phyloP scores from a whole-genome alignment of 768 basidiomycete genomes.

The Mycena rosella region DNA sequence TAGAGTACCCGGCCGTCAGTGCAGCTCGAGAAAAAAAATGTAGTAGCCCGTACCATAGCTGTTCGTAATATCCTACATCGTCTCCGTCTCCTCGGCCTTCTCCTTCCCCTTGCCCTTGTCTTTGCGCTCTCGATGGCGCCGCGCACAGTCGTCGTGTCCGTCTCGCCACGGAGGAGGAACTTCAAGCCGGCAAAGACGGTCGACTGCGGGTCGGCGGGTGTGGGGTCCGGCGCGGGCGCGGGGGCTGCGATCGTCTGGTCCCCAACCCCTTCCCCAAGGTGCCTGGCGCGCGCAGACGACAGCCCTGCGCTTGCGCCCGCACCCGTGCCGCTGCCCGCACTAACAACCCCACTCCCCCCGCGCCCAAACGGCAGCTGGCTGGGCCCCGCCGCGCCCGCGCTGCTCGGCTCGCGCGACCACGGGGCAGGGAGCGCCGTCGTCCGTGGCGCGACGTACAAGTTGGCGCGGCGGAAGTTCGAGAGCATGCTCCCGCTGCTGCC shows the following conservation, averaged over 20 bases:
- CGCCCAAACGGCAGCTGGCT: slow-evolving; percentile 31
- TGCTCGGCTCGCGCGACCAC: neutral
- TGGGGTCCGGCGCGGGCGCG: neutral
- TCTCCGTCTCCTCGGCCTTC: slow-evolving; percentile 30
- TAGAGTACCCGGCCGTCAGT: neutral
- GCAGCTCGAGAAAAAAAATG: neutral
- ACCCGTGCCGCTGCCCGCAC: too few relatives aligned
- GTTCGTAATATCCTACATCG: slow-evolving; percentile 62
- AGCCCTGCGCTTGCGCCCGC: too few relatives aligned
- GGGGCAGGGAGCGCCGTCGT: neutral
- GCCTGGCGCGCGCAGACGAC: neutral
- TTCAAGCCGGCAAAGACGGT: slow-evolving; percentile 63
- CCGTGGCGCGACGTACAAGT: slow-evolving; percentile 61
- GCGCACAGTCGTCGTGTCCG: slow-evolving; percentile 67
- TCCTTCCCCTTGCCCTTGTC: slow-evolving; percentile 51
- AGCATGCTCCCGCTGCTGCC: slow-evolving; percentile 57
- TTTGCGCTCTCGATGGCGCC: slow-evolving; percentile 71
- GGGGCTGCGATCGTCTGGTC: slow-evolving; percentile 5
- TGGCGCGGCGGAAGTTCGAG: slow-evolving; percentile 70
- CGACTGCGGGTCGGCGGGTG: slow-evolving; percentile 10
- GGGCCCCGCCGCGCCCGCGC: slow-evolving; percentile 32
- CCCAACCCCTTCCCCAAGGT: neutral
- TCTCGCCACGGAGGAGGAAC: slow-evolving; percentile 79
- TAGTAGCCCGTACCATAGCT: slow-evolving; percentile 46
- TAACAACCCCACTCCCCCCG: neutral